These are phyloP conservation scores for Fonsecaea multimorphosa DNA, from an alignment of 2,329 filamentous ascomycete genomes.

Conservation along the genomic window DNA sequence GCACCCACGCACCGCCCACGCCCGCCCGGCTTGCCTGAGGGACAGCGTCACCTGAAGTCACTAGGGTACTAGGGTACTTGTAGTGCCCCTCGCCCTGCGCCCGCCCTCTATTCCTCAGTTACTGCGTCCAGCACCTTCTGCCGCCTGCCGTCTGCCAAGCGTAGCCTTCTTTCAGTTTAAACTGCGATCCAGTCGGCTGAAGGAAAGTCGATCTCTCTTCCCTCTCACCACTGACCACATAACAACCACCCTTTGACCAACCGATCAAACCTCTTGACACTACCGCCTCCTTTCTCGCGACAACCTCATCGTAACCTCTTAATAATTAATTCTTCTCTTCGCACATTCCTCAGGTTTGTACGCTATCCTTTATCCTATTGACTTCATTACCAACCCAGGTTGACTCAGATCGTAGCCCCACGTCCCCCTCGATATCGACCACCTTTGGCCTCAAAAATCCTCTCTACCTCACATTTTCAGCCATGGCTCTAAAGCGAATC, in stretches of 20 bases:
- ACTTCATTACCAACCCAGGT: constrained; percentile 13
- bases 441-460: constrained; percentile 25
- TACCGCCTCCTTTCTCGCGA: constrained; percentile 12
- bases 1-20: constrained; percentile 2
- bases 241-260: constrained; percentile 11
- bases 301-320: constrained; percentile 15
- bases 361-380: neutral
- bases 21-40: constrained; percentile 3
- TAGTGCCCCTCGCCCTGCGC: neutral
- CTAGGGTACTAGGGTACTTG: neutral
- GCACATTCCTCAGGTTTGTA: constrained; percentile 22
- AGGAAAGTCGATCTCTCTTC: constrained; percentile 23
- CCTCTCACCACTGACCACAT: constrained; percentile 21
- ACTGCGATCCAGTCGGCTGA: constrained; percentile 10
- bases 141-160: neutral
- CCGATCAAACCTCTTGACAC: constrained; percentile 27
- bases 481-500: constrained; percentile 60
- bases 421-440: constrained; percentile 30
- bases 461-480: constrained; percentile 34
- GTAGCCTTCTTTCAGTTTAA: constrained; percentile 2
- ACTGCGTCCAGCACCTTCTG: constrained; percentile 6
- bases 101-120: neutral
- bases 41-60: constrained; percentile 6
- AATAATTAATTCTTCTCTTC: constrained; percentile 4
- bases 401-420: constrained; percentile 36